These are phyloP conservation scores for Microbotryomycetes sp. DNA, from an alignment of 1,284 basidiomycete species.

Conservation along the genomic window DNA sequence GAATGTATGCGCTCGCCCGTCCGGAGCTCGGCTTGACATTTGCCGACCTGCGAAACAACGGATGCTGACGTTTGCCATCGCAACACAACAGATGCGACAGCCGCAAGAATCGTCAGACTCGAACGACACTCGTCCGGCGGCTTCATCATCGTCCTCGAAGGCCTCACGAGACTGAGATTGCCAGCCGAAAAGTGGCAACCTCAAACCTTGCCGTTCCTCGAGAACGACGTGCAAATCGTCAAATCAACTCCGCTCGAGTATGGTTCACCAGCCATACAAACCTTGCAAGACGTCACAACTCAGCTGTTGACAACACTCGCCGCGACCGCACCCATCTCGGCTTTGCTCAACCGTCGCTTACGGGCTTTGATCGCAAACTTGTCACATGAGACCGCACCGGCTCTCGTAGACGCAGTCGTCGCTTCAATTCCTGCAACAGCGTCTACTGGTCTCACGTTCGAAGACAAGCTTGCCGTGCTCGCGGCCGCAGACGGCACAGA, in stretches of 20 bases:
- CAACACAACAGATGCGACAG: constrained; percentile 13
- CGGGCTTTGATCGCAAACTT: constrained; percentile 8
- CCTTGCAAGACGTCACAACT: constrained; percentile 3
- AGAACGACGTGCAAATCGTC: background rate
- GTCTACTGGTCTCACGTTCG: constrained; percentile 8
- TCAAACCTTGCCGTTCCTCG: constrained; percentile 4
- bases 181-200: constrained; percentile 4
- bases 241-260: background rate
- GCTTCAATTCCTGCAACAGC: constrained; percentile 14
- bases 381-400: background rate
- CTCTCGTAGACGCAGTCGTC: constrained; percentile 22
- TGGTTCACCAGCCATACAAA: constrained; percentile 3
- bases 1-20: constrained; percentile 9
- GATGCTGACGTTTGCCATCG: background rate
- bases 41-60: too few relatives aligned
- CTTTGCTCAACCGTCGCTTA: constrained; percentile 12
- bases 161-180: constrained; percentile 26
- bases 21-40: background rate
- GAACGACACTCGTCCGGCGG: constrained; percentile 22
- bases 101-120: constrained; percentile 31
- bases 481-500: constrained; percentile 1
- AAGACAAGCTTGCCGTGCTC: constrained; percentile 24
- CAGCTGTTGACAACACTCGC: constrained; percentile 9
- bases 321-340: constrained; percentile 5
- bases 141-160: constrained; percentile 29